Conservation (phyloP, 331 rosid species). For the Cucumis variabilis region DNA sequence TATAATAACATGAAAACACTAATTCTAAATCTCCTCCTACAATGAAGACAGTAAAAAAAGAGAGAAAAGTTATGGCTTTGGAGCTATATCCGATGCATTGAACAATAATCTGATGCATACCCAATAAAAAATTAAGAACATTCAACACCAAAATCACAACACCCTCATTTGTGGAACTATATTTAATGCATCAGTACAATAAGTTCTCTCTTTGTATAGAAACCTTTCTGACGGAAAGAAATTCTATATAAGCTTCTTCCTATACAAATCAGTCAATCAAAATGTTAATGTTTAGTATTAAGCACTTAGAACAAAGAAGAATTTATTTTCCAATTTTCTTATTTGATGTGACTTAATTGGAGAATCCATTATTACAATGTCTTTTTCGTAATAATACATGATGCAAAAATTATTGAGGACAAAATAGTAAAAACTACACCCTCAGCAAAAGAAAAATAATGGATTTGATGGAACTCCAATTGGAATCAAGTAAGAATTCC, state of each 20-base stretch:
- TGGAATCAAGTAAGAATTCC: no score
- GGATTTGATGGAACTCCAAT: slow-evolving; percentile 16
- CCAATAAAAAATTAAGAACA: no score
- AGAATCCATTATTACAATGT: not conserved
- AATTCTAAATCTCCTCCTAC: not conserved
- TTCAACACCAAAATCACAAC: no score
- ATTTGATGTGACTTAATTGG: not conserved
- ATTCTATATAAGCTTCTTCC: slow-evolving; percentile 94
- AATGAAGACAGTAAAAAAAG: not conserved
- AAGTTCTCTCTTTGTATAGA: no score
- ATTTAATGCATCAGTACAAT: no score
- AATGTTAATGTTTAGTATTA: not conserved
- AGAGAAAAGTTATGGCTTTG: no score
- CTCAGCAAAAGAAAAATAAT: slow-evolving; percentile 81
- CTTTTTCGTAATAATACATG: not conserved
- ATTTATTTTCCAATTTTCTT: not conserved
- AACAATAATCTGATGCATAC: no score
- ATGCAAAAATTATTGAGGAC: not conserved
- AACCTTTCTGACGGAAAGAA: slow-evolving; percentile 57
- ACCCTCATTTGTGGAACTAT: no score
- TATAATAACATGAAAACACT: not conserved
- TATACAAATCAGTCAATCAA: slow-evolving; percentile 37
- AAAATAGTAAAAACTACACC: slow-evolving; percentile 47
- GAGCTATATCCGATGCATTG: no score
- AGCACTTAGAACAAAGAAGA: not conserved